Percentiles rank a stretch among this genome's conserved stretches.
These are phyloP conservation scores for Pythium diclinum DNA, from an alignment of 352 stramenopile species.

Conservation along the genomic window DNA sequence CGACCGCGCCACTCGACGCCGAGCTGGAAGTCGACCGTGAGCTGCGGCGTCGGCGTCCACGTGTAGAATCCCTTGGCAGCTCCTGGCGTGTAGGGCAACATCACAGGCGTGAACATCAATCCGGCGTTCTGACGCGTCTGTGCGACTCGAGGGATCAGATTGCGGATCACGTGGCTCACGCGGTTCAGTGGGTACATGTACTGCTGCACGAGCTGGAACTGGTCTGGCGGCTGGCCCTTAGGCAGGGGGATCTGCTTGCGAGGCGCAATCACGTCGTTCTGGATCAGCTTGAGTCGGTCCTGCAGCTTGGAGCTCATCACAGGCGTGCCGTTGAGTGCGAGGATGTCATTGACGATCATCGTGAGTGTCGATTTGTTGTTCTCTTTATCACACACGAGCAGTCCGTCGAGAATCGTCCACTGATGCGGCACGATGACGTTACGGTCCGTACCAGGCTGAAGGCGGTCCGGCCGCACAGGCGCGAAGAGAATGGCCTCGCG, in stretches of 20 bases:
- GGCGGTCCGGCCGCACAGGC: conserved; percentile 67
- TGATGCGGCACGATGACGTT: conserved; percentile 74
- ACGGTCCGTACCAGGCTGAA: conserved; percentile 72
- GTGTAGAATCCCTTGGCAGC: conserved; percentile 74
- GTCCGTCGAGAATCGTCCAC: conserved; percentile 85
- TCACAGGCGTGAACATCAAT: conserved; percentile 73
- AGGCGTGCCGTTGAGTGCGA: conserved; percentile 77
- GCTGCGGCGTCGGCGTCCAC: conserved; percentile 55
- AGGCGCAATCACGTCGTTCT: conserved; percentile 86
- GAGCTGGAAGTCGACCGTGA: conserved; percentile 76
- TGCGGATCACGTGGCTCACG: conserved; percentile 75
- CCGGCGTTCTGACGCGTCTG: conserved; percentile 79
- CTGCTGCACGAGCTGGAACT: conserved; percentile 81
- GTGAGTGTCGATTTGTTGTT: conserved; percentile 64
- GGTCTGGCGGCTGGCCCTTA: conserved; percentile 74
- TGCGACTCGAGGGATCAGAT: conserved; percentile 60
- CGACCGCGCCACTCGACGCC: conserved; percentile 77
- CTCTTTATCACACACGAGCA: conserved; percentile 82
- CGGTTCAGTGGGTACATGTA: conserved; percentile 82
- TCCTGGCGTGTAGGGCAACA: conserved; percentile 75
- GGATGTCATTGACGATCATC: conserved; percentile 82
- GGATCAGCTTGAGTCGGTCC: conserved; percentile 84
- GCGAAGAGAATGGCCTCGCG: conserved; percentile 76
- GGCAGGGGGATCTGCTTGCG: conserved; percentile 69
- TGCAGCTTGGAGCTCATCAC: conserved; percentile 86